Conservation (phyloP, 2,329 filamentous ascomycete genomes). For the Pleomassaria siparia region DNA sequence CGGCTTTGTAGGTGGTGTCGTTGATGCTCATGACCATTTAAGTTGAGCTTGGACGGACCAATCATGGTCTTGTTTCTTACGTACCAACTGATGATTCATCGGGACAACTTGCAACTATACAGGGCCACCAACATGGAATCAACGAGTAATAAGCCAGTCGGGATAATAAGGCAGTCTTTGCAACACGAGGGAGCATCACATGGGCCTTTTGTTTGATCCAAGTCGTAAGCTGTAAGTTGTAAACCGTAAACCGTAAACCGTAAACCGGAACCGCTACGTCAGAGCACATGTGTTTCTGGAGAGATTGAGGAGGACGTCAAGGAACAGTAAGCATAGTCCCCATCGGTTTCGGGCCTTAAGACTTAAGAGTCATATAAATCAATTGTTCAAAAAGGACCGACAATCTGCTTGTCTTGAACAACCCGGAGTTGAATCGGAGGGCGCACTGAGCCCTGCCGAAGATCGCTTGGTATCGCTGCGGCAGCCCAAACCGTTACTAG, state of each 20-base stretch:
- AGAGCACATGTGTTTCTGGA: too few relatives aligned
- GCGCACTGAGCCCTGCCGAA: constrained; percentile 9
- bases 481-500: constrained; percentile 35
- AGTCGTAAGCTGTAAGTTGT: too few relatives aligned
- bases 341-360: background rate
- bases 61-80: constrained; percentile 10
- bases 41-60: constrained; percentile 11
- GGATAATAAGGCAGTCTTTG: too few relatives aligned
- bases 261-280: too few relatives aligned
- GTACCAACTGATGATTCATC: background rate
- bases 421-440: constrained; percentile 17
- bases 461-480: constrained; percentile 8
- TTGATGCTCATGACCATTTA: constrained; percentile 10
- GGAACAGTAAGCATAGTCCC: too few relatives aligned
- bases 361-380: background rate
- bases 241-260: too few relatives aligned
- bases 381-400: too few relatives aligned
- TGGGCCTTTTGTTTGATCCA: too few relatives aligned
- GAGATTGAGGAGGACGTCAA: too few relatives aligned
- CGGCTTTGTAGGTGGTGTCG: constrained; percentile 27
- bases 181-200: too few relatives aligned
- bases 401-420: background rate
- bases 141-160: too few relatives aligned
- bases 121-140: background rate
- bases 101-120: background rate